Evolutionary conservation across 176 grass and related monocot genomes (phyloP).

Genomic region (Carex pumila): DNA sequence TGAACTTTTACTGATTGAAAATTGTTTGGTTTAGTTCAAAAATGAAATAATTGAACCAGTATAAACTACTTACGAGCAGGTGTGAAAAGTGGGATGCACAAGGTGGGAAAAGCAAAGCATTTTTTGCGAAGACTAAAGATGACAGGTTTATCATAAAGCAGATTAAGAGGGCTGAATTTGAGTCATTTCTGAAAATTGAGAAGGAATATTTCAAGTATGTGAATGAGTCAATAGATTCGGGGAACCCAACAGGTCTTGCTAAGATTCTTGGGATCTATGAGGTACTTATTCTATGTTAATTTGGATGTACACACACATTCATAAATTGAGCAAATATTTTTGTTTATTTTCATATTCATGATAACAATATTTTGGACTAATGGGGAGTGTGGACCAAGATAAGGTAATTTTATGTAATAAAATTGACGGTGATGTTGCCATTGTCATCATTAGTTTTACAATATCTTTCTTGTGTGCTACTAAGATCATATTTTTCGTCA

Average conservation of each 20-base stretch:
- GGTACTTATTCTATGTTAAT: slow-evolving; percentile 43
- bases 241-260: slow-evolving; percentile 84
- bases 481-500: neutral
- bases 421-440: neutral
- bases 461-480: neutral
- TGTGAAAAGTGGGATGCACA: slow-evolving; percentile 98
- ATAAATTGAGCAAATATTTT: neutral
- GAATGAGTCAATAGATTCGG: slow-evolving; percentile 62
- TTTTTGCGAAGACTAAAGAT: slow-evolving; percentile 91
- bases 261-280: slow-evolving; percentile 96
- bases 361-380: neutral
- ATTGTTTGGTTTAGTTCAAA: neutral
- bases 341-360: neutral
- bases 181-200: slow-evolving; percentile 88
- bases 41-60: neutral
- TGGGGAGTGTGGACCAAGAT: neutral
- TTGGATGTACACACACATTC: neutral
- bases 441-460: neutral
- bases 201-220: slow-evolving; percentile 86
- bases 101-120: slow-evolving; percentile 86
- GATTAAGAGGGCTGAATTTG: slow-evolving; percentile 96
- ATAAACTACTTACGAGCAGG: slow-evolving; percentile 31
- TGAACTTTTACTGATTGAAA: neutral
- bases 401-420: neutral
- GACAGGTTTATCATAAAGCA: slow-evolving; percentile 97